Evolutionary conservation across 1,139 yeast genomes (phyloP), one percentile per base, ranked within the genome.

Genomic region (Saccharomycopsis hybrid): DNA sequence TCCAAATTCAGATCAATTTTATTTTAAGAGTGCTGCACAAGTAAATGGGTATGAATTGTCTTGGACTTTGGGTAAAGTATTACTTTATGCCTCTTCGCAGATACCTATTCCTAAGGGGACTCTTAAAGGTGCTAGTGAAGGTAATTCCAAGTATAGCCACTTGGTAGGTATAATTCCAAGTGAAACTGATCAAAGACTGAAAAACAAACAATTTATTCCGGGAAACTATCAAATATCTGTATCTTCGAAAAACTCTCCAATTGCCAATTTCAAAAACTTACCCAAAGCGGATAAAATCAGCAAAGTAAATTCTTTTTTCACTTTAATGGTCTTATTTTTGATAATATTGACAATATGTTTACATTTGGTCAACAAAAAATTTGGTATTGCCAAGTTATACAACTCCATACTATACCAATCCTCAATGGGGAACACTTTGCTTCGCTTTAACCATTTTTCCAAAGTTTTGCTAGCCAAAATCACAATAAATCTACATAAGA

Each of bases 1-100:
- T 4, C 55, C 64, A 9, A 64, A 68, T 2, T 65, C 55, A 39
- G 56, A 62, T 49, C 59, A 68, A 27, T 68, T 63, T 2, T 78
- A 77, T 0, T 81, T 81, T 60, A 79, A 77, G 60, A 78, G 84
- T 42, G 80, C 83, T 1, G 74, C 75, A 48, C 72, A 79, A 8
- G 72, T 81, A 5, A 70, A 77, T 52, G 85, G 82, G 1, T 74
- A 73, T 25, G 87, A 81, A 55, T 61, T 81, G 27, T 77, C 86
- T 0, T 81, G 87, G 87, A 81, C 87, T 0, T 60, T 81, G 43
- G 87, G 87, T 2, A 77, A 76, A 58, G 78, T 80, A 1, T 57
- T 81, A 13, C 62, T 80, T 8, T 80, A 73, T 62, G 86, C 85
- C 0, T 76, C 82, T 1, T 74, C 83, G 5, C 73, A 74, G 56